Evolutionary conservation across 2,329 filamentous ascomycete species (phyloP), one percentile per base, ranked within the genome.

Genomic region (Fusarium xyrophilum): DNA sequence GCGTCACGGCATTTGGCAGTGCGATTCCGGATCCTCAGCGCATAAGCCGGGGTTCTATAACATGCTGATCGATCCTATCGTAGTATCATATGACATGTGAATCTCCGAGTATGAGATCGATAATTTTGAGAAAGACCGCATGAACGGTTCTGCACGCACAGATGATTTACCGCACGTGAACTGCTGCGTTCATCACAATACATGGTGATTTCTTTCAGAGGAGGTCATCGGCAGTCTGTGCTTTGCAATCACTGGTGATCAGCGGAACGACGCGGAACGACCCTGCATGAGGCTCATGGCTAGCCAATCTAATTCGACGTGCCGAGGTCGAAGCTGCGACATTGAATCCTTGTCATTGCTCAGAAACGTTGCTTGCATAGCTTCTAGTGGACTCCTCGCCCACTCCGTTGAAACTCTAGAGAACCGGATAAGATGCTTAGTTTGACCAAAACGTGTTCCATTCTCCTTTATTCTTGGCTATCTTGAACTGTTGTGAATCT

Each of bases 11-110:
- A 39, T 15, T 21, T 46, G 7, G 17, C 10, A 21, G 30, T 35
- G 25, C 28, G 35, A 39, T 54, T 44, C 56, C 56, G 46, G 56
- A 61, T 61, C 28, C 30, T 38, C 42, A 62, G 56, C 42, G 17
- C 28, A 35, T 30, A n/a, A 48, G 46, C 46, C 33, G 27, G 50
- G 43, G 40, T 21, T 55, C 21, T 58, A 3, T 17, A 8, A n/a
- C 6, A 4, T 10, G 13, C 12, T 50, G 46, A 36, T 21, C 21
- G 30, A 50, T 15, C 23, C 21, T 28, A 48, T 23, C 23, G 9
- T 2, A 2, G 6, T 6, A 44, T 14, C 36, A 33, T 25, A 32
- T 42, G 30, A 25, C 17, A 25, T 50, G 46, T n/a, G 36, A 50
- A 21, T 36, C 46, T 50, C 46, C 46, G 30, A 50, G 36, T 6